A percentile compares a stretch with the other conserved stretches of the same genome.
Evolutionary conservation across 331 rosid genomes (phyloP).

Genomic region (Malus hybrid): DNA sequence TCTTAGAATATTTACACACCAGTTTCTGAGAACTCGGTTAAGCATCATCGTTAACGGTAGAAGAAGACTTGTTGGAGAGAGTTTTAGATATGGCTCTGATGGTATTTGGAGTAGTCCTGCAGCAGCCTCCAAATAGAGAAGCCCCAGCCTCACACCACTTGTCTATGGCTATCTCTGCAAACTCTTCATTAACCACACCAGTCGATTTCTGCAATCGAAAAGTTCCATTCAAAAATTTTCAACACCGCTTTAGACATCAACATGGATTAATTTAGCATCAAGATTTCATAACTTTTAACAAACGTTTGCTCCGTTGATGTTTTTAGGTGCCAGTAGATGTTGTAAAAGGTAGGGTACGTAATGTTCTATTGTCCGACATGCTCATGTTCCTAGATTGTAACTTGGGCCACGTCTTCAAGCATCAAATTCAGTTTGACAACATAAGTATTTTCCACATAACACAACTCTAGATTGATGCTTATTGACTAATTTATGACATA

Average conservation of each 20-base stretch:
- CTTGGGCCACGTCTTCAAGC: too few species aligned
- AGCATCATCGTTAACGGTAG: background rate
- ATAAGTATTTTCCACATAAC: background rate
- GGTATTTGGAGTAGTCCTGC: slow-evolving; percentile 85
- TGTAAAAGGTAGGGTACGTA: too few species aligned
- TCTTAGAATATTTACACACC: background rate
- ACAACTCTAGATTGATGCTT: too few species aligned
- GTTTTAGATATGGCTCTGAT: slow-evolving; percentile 60
- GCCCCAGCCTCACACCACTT: slow-evolving; percentile 90
- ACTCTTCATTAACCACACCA: slow-evolving; percentile 51
- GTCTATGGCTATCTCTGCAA: slow-evolving; percentile 43
- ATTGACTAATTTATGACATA: too few species aligned
- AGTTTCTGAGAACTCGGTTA: background rate
- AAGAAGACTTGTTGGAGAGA: slow-evolving; percentile 15
- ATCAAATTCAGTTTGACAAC: background rate
- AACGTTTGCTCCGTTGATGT: background rate
- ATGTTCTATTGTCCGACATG: too few species aligned
- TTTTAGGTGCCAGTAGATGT: too few species aligned
- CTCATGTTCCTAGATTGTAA: too few species aligned
- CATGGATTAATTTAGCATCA: background rate
- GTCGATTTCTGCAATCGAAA: slow-evolving; percentile 42
- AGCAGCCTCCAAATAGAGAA: slow-evolving; percentile 87
- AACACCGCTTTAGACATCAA: background rate
- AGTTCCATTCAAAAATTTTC: background rate
- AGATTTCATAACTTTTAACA: background rate